Conservation (phyloP, 805 yeast genomes). For the Yarrowia bubula region DNA sequence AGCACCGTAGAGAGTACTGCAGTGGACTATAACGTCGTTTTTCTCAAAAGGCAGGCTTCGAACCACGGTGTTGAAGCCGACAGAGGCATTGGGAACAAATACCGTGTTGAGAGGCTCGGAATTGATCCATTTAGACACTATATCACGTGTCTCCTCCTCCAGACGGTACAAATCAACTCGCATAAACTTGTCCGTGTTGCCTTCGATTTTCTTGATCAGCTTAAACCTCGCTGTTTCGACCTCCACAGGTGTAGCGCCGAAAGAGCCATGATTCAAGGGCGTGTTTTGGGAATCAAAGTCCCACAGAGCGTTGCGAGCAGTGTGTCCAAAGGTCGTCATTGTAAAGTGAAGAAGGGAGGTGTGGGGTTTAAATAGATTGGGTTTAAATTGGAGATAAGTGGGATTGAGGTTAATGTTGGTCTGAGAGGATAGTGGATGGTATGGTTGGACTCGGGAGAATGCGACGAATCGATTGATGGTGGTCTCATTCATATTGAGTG, state of each 20-base stretch:
- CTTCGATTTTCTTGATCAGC: constrained; percentile 37
- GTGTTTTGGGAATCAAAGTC: constrained; percentile 43
- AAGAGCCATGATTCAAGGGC: constrained; percentile 65
- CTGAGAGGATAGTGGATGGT: neutral
- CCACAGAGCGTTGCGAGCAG: constrained; percentile 44
- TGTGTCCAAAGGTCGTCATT: constrained; percentile 12
- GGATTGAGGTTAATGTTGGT: neutral
- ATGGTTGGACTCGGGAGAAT: neutral
- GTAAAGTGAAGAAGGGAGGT: neutral
- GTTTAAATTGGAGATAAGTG: no score
- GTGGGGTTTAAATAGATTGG: neutral
- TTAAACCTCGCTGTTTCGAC: constrained; percentile 45
- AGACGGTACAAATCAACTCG: constrained; percentile 36
- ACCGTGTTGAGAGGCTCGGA: constrained; percentile 51
- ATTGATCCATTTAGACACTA: constrained; percentile 47
- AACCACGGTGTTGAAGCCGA: constrained; percentile 56
- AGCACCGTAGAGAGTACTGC: constrained; percentile 53
- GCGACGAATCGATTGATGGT: neutral
- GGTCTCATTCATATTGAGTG: neutral
- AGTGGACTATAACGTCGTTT: constrained; percentile 53
- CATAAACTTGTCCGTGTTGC: constrained; percentile 51
- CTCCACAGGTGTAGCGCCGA: constrained; percentile 53
- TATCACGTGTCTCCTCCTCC: constrained; percentile 41
- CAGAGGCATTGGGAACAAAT: constrained; percentile 58
- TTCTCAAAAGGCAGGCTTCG: constrained; percentile 51